Evolutionary conservation across 805 yeast genomes (phyloP).

Genomic region (Sugiyamaella valdiviana): DNA sequence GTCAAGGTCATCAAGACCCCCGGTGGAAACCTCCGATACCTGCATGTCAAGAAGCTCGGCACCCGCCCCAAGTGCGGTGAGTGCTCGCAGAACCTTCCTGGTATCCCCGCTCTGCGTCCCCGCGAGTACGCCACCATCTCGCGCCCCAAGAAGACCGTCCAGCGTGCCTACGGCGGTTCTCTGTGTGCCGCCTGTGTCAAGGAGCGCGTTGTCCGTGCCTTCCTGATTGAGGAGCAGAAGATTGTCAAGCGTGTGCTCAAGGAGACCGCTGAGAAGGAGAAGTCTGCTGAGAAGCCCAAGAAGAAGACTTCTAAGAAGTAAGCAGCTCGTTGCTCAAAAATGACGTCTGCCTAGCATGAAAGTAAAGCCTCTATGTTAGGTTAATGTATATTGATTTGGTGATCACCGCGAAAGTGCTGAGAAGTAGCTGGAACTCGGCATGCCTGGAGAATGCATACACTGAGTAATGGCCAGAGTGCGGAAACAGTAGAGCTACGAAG

Average conservation of each 20-base stretch:
- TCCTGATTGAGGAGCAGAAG: slow-evolving; percentile 99
- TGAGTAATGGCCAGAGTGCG: too few species aligned
- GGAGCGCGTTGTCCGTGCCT: slow-evolving; percentile 99
- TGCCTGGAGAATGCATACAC: background rate
- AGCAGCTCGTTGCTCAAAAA: slow-evolving; percentile 7
- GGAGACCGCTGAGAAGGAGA: slow-evolving; percentile 89
- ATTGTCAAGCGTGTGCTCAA: slow-evolving; percentile 98
- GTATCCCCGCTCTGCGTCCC: slow-evolving; percentile 95
- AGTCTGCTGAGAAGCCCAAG: slow-evolving; percentile 46
- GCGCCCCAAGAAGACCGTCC: slow-evolving; percentile 95
- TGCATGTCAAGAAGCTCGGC: slow-evolving; percentile 90
- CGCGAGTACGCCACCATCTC: slow-evolving; percentile 93
- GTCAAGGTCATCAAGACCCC: slow-evolving; percentile 99
- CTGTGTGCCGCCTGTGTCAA: slow-evolving; percentile 95
- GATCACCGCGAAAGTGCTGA: background rate
- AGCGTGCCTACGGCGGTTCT: slow-evolving; percentile 99
- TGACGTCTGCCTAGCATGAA: background rate
- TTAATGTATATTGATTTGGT: background rate
- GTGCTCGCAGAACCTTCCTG: slow-evolving; percentile 66
- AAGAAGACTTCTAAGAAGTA: slow-evolving; percentile 27
- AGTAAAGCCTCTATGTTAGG: background rate
- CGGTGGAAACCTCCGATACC: slow-evolving; percentile 98
- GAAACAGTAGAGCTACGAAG: too few species aligned
- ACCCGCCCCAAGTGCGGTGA: slow-evolving; percentile 69
- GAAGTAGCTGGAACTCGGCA: background rate